Evolutionary conservation across 1,284 basidiomycete species (phyloP), one percentile per base, ranked within the genome.

Genomic region (Golubevia pallescens): DNA sequence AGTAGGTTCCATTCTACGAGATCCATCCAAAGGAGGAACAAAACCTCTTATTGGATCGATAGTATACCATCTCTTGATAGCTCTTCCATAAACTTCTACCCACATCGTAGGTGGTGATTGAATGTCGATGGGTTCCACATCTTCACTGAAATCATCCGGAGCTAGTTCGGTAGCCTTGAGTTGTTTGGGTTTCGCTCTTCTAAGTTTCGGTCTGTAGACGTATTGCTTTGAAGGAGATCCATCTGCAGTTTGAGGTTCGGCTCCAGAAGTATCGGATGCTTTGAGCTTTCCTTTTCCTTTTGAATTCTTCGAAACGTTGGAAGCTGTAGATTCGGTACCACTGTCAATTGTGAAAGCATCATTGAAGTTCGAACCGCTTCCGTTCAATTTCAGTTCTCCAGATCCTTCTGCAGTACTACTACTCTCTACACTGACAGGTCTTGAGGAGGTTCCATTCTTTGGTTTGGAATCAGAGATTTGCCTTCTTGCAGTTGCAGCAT

Each of bases 61-160:
- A 0, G 94, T 92, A 19, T 98, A 88, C 96, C 96, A 99, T 53
- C 91, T 90, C 57, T 90, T 91, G 86, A 97, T 95, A 0, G 95
- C 91, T 19, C 93, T 91, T 28, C 93, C 95, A 86, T 95, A 99
- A 0, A 97, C 93, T 86, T 99, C 97, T 0, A 93, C 94, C 97
- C 96, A 99, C 86, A 95, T 94, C 1, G 96, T 92, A 0, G 96
- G 97, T 1, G 95, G 92, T n/a, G 81, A 83, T 2, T 68, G 64
- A 53, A 75, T 38, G 61, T 85, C 80, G 23, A 83, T 67, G 0
- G 75, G 78, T 53, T 88, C 87, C 24, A 87, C 70, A 5, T 77
- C 71, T 48, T 48, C 42, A 7, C 56, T 56, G 16, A 68, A 66
- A 32, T 72, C 67, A 8, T 66, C 60, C 1, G 72, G 66, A 1